Evolutionary conservation across 2,329 filamentous ascomycete species (phyloP).

Genomic region (Endothia cerciana): DNA sequence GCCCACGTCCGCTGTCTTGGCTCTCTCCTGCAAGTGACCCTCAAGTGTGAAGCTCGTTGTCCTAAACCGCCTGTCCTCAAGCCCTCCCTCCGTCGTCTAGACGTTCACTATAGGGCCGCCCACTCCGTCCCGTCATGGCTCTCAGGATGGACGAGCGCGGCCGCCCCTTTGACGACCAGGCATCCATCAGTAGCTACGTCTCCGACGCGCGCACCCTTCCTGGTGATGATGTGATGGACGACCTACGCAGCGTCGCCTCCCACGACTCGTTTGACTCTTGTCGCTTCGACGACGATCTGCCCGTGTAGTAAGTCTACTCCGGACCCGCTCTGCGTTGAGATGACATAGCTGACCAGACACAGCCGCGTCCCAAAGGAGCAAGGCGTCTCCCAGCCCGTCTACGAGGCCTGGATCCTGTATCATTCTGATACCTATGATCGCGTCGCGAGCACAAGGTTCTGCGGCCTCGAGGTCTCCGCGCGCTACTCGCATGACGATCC

Average conservation of each 20-base stretch:
- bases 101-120: not conserved
- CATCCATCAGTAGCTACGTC: constrained; percentile 13
- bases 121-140: constrained; percentile 1
- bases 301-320: constrained; percentile 4
- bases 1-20: not conserved
- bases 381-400: constrained; percentile 31
- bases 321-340: not conserved
- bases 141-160: not conserved
- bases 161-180: constrained; percentile 10
- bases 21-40: not conserved
- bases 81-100: not conserved
- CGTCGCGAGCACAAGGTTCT: constrained; percentile 27
- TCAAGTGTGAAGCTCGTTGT: not conserved
- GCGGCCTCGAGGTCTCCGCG: constrained; percentile 27
- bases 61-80: too few species aligned
- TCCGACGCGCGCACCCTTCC: constrained; percentile 22
- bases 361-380: constrained; percentile 32
- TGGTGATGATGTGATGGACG: constrained; percentile 9
- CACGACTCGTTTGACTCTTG: constrained; percentile 16
- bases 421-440: constrained; percentile 23
- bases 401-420: constrained; percentile 36
- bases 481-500: constrained; percentile 8
- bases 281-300: constrained; percentile 4
- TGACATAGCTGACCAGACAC: not conserved
- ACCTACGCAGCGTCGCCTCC: constrained; percentile 15